These are phyloP conservation scores for Pythium diclinum DNA, from an alignment of 352 stramenopile species.

Conservation along the genomic window DNA sequence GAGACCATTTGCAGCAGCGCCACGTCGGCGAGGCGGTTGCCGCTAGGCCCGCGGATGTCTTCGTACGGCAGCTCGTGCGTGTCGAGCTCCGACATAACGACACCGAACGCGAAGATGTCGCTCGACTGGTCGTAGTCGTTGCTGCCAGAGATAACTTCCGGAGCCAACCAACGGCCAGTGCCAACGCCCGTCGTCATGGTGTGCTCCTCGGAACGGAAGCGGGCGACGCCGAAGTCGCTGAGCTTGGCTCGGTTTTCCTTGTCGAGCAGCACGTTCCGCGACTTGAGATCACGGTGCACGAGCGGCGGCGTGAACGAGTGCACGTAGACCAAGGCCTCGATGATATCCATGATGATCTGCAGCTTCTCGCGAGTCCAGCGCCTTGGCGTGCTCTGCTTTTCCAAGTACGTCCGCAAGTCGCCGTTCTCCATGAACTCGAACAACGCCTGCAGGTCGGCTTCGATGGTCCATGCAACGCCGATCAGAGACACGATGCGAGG, in stretches of 20 bases:
- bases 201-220: conserved; percentile 32
- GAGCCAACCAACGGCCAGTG: conserved; percentile 35
- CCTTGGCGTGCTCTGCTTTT: conserved; percentile 25
- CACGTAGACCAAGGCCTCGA: conserved; percentile 46
- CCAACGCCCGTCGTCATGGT: conserved; percentile 40
- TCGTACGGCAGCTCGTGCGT: conserved; percentile 42
- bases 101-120: conserved; percentile 38
- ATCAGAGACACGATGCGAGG: conserved; percentile 63
- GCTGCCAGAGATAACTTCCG: conserved; percentile 35
- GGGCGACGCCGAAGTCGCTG: conserved; percentile 36
- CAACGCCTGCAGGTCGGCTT: conserved; percentile 53
- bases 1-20: conserved; percentile 46
- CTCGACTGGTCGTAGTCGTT: conserved; percentile 37
- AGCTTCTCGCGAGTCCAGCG: conserved; percentile 41
- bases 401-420: conserved; percentile 55
- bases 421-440: conserved; percentile 72
- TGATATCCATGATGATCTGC: conserved; percentile 33
- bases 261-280: conserved; percentile 37
- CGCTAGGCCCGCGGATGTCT: conserved; percentile 22
- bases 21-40: conserved; percentile 35
- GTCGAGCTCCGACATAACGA: conserved; percentile 43
- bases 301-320: conserved; percentile 41
- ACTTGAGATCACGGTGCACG: conserved; percentile 43
- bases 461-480: conserved; percentile 62
- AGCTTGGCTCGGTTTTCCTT: conserved; percentile 33